A percentile compares a stretch with the other conserved stretches of the same genome.
phyloP scores from a whole-genome alignment of 2,329 filamentous ascomycete genomes.

The Pseudocercospora macadamiae region DNA sequence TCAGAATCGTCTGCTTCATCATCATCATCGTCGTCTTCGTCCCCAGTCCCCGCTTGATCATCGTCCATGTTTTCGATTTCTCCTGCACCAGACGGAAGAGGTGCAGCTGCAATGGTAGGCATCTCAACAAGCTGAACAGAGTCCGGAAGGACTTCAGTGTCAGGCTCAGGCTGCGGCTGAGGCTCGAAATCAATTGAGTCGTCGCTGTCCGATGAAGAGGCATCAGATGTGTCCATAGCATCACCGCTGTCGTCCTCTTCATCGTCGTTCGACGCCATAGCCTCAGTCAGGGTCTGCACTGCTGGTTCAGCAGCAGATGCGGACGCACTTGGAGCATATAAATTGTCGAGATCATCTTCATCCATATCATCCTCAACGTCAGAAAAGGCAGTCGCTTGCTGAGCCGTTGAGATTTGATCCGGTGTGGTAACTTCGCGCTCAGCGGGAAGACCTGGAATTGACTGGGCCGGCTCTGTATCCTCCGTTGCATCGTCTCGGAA shows the following conservation, averaged over 20 bases:
- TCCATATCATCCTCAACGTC: not conserved
- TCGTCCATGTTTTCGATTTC: not conserved
- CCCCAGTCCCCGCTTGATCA: too few species aligned
- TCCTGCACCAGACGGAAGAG: not conserved
- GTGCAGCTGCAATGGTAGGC: not conserved
- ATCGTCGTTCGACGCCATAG: not conserved
- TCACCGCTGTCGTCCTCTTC: conserved; percentile 26
- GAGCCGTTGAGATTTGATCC: too few species aligned
- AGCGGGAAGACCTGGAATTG: not conserved
- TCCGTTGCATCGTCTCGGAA: not conserved
- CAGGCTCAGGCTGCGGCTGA: not conserved
- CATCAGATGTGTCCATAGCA: conserved; percentile 28
- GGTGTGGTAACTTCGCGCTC: not conserved
- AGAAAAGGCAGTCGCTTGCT: not conserved
- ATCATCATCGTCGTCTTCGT: not conserved
- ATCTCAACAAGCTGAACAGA: not conserved
- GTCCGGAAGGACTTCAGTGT: not conserved
- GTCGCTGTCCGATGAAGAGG: conserved; percentile 14
- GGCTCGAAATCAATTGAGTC: conserved; percentile 1
- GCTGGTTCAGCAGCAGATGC: conserved; percentile 2
- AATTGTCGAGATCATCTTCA: conserved; percentile 17
- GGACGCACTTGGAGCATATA: conserved; percentile 1
- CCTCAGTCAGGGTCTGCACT: conserved; percentile 4
- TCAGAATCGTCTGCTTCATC: too few species aligned
- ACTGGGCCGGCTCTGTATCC: not conserved